Percentiles rank a stretch among this genome's conserved stretches.
phyloP scores from a whole-genome alignment of 2,329 filamentous ascomycete species.

The Fusarium nanum region DNA sequence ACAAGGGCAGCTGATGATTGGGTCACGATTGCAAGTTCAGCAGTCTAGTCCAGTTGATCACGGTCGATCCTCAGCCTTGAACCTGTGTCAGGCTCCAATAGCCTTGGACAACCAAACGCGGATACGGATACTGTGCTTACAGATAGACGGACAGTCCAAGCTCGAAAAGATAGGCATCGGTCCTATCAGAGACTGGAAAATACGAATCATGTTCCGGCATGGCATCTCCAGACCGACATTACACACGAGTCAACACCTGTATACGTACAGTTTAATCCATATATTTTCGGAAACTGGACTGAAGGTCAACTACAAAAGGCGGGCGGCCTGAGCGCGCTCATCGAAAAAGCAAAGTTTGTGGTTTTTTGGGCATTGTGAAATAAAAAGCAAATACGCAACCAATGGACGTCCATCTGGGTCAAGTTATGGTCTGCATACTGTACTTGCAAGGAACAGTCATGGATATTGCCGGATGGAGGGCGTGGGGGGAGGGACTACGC shows the following conservation, averaged over 20 bases:
- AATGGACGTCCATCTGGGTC: constrained; percentile 2
- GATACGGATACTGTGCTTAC: not conserved
- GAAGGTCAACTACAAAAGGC: not conserved
- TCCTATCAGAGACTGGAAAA: not conserved
- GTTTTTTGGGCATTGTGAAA: not conserved
- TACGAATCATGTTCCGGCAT: constrained; percentile 2
- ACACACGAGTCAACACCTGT: constrained; percentile 25
- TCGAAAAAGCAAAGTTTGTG: constrained; percentile 35
- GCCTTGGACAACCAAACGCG: not conserved
- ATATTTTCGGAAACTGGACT: constrained; percentile 1
- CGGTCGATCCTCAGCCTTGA: not conserved
- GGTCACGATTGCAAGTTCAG: not conserved
- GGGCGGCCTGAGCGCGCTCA: constrained; percentile 35
- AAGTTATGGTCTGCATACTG: constrained; percentile 38
- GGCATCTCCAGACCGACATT: constrained; percentile 26
- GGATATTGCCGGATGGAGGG: not conserved
- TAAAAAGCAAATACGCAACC: constrained; percentile 41
- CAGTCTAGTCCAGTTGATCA: not conserved
- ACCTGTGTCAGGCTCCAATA: not conserved
- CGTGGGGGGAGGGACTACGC: constrained; percentile 36
- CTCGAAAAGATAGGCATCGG: not conserved
- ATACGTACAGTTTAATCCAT: not conserved
- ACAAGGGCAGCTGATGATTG: not conserved
- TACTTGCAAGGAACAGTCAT: constrained; percentile 1
- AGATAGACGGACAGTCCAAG: not conserved